Percentiles rank a stretch among this genome's conserved stretches.
Conservation (phyloP, 2,329 filamentous ascomycete species). For the Neonectria magnoliae region DNA sequence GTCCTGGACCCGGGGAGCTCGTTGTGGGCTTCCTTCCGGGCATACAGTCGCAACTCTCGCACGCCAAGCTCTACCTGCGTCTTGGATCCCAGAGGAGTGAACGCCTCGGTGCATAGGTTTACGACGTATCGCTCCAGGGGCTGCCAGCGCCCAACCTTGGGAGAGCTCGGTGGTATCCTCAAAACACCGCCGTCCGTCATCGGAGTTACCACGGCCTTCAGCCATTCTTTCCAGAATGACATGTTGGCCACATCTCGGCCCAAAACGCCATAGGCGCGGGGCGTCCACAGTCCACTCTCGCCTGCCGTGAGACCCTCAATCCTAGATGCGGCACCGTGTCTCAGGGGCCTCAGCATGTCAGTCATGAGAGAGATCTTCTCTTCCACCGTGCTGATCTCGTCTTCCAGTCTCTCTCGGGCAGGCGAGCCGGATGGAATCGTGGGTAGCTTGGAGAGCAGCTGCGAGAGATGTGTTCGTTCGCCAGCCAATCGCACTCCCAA, state of each 20-base stretch:
- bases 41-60: slow-evolving; percentile 89
- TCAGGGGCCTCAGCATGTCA: slow-evolving; percentile 89
- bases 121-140: slow-evolving; percentile 96
- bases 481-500: slow-evolving; percentile 86
- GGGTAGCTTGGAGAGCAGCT: slow-evolving; percentile 85
- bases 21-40: slow-evolving; percentile 90
- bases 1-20: slow-evolving; percentile 92
- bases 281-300: slow-evolving; percentile 95
- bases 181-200: slow-evolving; percentile 91
- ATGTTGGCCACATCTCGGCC: slow-evolving; percentile 86
- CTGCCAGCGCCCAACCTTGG: slow-evolving; percentile 93
- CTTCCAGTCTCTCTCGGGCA: slow-evolving; percentile 85
- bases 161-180: slow-evolving; percentile 87
- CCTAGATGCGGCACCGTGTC: slow-evolving; percentile 94
- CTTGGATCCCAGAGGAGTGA: slow-evolving; percentile 90
- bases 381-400: slow-evolving; percentile 94
- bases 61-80: slow-evolving; percentile 94
- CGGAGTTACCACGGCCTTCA: slow-evolving; percentile 90
- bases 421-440: slow-evolving; percentile 81
- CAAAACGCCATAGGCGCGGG: slow-evolving; percentile 90
- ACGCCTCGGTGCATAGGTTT: slow-evolving; percentile 94
- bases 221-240: slow-evolving; percentile 98
- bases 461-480: slow-evolving; percentile 90
- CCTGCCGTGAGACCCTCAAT: slow-evolving; percentile 96
- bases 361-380: slow-evolving; percentile 98